Conservation (phyloP, 169 alveolate genomes). For the Plasmodium ovale region DNA sequence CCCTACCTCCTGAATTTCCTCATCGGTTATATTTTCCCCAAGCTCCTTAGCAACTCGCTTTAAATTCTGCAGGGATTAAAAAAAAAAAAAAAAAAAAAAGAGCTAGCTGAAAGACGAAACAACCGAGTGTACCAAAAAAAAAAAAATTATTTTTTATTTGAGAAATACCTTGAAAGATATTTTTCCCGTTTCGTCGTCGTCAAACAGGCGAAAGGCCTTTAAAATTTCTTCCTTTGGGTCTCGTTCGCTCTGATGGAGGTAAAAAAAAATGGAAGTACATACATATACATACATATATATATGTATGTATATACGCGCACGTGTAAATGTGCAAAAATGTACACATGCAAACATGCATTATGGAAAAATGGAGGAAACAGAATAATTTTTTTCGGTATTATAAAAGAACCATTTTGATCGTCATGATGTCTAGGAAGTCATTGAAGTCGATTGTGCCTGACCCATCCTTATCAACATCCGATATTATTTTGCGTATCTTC, state of each 20-base stretch:
- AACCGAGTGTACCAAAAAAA: background rate
- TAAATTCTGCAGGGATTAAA: constrained; percentile 88
- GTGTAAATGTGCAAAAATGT: background rate
- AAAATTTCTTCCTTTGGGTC: constrained; percentile 97
- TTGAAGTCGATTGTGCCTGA: constrained; percentile 88
- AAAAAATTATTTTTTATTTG: background rate
- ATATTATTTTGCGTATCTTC: constrained; percentile 92
- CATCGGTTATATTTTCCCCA: constrained; percentile 98
- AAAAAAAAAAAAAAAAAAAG: constrained; percentile 24
- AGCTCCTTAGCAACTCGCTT: constrained; percentile 98
- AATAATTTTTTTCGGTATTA: background rate
- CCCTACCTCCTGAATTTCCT: constrained; percentile 94
- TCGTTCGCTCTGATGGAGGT: constrained; percentile 87
- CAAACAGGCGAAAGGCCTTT: constrained; percentile 96
- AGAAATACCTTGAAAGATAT: constrained; percentile 90
- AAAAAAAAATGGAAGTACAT: constrained; percentile 55
- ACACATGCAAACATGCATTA: background rate
- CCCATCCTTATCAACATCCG: constrained; percentile 95
- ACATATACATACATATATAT: background rate
- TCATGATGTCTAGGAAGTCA: constrained; percentile 88
- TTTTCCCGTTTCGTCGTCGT: constrained; percentile 97
- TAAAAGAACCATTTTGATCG: constrained; percentile 81
- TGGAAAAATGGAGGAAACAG: background rate
- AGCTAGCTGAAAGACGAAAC: background rate
- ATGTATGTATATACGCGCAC: background rate